Conservation (phyloP, 495 filamentous ascomycete species). For the Evernia prunastri region DNA sequence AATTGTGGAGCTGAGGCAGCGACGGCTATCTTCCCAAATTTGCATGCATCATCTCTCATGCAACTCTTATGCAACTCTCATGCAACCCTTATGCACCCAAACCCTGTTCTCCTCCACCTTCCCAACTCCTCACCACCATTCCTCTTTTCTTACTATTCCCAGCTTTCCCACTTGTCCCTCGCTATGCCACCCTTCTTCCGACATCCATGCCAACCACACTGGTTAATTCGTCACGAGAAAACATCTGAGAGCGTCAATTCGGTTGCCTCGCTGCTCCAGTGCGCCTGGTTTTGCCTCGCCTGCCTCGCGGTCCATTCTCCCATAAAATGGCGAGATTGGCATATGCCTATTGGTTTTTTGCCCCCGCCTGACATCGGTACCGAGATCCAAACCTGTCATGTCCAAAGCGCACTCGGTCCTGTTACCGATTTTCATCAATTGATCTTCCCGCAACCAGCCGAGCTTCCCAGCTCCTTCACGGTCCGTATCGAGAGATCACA, state of each 20-base stretch:
- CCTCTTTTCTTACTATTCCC: not conserved
- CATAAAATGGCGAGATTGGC: not conserved
- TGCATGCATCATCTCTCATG: constrained; percentile 1
- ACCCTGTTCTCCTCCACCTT: not conserved
- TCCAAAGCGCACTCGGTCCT: not conserved
- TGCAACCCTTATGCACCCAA: not conserved
- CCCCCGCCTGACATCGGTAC: not conserved
- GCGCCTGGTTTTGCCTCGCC: not conserved
- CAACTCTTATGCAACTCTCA: too few species aligned
- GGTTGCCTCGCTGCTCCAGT: not conserved
- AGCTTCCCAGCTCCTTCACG: not conserved
- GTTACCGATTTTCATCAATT: not conserved
- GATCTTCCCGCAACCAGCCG: not conserved
- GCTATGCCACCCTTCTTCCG: not conserved
- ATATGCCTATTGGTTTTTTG: not conserved
- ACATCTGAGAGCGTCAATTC: not conserved
- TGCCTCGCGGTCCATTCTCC: not conserved
- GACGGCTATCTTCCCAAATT: not conserved
- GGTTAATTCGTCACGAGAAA: not conserved
- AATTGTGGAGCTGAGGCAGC: not conserved
- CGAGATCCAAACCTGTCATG: not conserved
- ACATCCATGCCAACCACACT: not conserved
- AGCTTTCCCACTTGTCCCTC: not conserved
- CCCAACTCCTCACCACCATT: too few species aligned
- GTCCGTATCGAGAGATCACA: not conserved